A percentile compares a stretch with the other conserved stretches of the same genome.
Evolutionary conservation across 1,284 basidiomycete genomes (phyloP).

Genomic region (Pseudomicrostroma phylloplanum): DNA sequence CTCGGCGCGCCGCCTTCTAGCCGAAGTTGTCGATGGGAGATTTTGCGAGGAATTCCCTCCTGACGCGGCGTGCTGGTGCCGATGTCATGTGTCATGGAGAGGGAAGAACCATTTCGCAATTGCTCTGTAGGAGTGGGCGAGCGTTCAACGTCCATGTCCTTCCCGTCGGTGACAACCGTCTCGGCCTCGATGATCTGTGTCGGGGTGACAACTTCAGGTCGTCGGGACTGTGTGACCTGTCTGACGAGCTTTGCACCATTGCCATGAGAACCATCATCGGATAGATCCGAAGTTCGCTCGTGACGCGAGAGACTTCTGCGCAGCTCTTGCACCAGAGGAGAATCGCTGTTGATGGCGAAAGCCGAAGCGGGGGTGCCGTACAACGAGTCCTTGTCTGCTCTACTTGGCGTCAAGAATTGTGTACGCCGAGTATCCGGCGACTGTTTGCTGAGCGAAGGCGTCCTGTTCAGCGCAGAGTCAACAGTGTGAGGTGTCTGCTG

Average conservation of each 20-base stretch:
- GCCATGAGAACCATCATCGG: too few species aligned
- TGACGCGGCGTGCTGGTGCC: too few species aligned
- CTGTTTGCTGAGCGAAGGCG: too few species aligned
- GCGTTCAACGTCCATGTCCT: background rate
- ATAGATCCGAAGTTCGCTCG: background rate
- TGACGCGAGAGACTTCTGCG: conserved; percentile 5
- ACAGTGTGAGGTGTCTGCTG: background rate
- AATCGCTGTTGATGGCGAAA: background rate
- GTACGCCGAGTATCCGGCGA: background rate
- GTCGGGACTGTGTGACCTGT: background rate
- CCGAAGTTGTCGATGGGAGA: too few species aligned
- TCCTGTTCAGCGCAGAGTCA: too few species aligned
- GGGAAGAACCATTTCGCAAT: too few species aligned
- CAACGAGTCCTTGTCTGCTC: background rate
- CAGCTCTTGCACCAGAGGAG: background rate
- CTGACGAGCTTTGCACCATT: too few species aligned
- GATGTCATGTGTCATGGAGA: too few species aligned
- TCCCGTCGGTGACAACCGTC: background rate
- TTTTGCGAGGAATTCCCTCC: too few species aligned
- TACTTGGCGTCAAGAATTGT: background rate
- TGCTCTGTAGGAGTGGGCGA: background rate
- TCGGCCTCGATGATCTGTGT: background rate
- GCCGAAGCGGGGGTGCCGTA: background rate
- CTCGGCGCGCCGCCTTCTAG: too few species aligned
- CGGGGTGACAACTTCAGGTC: background rate